Conservation (phyloP, 495 filamentous ascomycete genomes). For the Gamarada debralockiae region DNA sequence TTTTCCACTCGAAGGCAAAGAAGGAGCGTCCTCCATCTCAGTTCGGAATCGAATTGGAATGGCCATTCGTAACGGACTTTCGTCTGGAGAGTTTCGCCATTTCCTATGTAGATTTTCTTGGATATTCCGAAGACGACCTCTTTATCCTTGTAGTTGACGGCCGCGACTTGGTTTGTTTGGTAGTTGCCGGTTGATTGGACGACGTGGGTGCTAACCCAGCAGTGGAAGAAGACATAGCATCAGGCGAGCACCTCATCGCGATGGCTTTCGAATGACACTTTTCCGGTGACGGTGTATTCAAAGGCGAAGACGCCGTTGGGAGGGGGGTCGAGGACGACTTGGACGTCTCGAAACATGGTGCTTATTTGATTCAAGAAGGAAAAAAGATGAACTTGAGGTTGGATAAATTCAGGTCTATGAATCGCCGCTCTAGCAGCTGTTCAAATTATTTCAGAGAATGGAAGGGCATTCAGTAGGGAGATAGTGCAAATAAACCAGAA, state of each 20-base stretch:
- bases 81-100: not conserved
- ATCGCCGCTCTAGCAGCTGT: no score
- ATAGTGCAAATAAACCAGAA: no score
- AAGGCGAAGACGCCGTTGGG: slow-evolving; percentile 3
- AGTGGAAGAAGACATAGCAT: not conserved
- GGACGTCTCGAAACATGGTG: no score
- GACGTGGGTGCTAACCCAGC: not conserved
- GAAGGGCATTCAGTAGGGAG: no score
- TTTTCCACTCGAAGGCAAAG: not conserved
- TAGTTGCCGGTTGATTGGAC: not conserved
- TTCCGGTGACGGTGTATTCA: slow-evolving; percentile 7
- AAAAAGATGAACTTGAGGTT: no score
- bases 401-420: no score
- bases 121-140: not conserved
- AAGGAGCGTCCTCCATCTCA: not conserved
- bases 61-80: not conserved
- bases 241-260: not conserved
- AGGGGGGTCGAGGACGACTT: not conserved
- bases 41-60: not conserved
- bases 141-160: not conserved
- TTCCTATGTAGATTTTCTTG: not conserved
- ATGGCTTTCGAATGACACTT: slow-evolving; percentile 1
- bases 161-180: not conserved
- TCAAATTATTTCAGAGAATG: no score
- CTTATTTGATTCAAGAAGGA: no score